Evolutionary conservation across 768 basidiomycete species (phyloP).

Genomic region (Mrakia gelida): DNA sequence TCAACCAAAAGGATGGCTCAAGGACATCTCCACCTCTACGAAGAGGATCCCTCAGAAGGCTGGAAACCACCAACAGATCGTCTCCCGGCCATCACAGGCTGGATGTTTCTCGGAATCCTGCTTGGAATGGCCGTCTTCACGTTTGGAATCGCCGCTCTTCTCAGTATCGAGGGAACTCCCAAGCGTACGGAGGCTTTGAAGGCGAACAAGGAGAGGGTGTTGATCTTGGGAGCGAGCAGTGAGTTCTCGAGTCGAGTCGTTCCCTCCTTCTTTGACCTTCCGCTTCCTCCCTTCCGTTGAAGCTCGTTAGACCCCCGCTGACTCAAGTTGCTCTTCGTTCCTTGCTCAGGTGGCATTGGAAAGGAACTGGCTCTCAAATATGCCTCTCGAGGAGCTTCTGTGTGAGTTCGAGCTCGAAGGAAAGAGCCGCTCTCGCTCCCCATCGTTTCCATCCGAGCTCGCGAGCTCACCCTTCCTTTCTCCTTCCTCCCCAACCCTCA

Average conservation of each 20-base stretch:
- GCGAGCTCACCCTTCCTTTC: neutral
- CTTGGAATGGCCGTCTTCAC: neutral
- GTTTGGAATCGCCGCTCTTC: neutral
- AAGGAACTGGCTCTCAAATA: constrained; percentile 65
- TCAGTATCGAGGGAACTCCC: neutral
- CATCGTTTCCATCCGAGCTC: neutral
- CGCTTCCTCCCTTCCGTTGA: too few relatives aligned
- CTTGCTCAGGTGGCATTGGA: constrained; percentile 58
- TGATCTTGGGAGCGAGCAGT: constrained; percentile 77
- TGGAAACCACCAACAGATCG: neutral
- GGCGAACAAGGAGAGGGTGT: constrained; percentile 57
- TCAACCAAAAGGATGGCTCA: too few relatives aligned
- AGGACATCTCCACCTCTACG: too few relatives aligned
- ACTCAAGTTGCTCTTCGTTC: neutral
- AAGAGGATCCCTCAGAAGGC: too few relatives aligned
- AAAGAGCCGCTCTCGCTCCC: neutral
- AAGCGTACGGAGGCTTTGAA: neutral
- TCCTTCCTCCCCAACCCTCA: constrained; percentile 12
- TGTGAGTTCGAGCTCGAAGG: constrained; percentile 37
- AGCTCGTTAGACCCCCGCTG: neutral
- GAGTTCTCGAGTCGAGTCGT: neutral
- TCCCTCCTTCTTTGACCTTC: neutral
- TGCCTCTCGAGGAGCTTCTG: constrained; percentile 62
- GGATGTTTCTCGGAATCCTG: constrained; percentile 4
- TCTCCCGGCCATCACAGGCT: neutral